Base-by-base conservation (phyloP, 2,329 filamentous ascomycete species). In the Stagonosporopsis rhizophila region DNA sequence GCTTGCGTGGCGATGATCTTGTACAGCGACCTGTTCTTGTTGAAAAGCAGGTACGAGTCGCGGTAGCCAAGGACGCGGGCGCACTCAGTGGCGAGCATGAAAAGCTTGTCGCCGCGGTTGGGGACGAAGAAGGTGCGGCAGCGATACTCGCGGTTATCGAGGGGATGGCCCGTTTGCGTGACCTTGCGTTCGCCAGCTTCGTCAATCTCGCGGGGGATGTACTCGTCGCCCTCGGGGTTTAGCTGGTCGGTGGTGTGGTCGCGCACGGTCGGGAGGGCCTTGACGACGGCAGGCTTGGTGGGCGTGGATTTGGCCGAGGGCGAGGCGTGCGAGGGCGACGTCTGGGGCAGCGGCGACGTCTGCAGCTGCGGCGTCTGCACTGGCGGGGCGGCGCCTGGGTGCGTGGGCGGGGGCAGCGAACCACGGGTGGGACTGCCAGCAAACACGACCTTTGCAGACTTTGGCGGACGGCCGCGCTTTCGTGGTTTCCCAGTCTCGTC, bases 21-120 rank as follows among this genome's bases (percentile, higher is more conserved):
- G 83, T 86, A 96, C 8, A 99, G 82, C 2, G 95, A 98, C 64
- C 94, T 85, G 76, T 99, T 98, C 80, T 98, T 97, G 84, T 98
- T 98, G 82, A 99, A 99, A 15, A 99, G 81, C 32, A 99, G 83
- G 75, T 99, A 99, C n/a, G 93, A 97, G 76, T 99, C 95, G 59
- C 95, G 86, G 75, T 99, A 99, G 42, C 92, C 91, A 20, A 98
- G 82, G 4, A 97, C 92, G 64, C 95, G 87, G 22, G 95, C 95
- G 74, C 95, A 98, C 78, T 99, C 95, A 15, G 95, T 99, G 32
- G 95, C 95, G 48, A 99, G 86, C 95, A 99, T 99, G 79, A 98
- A 99, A 6, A 98, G 85, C 78, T 97, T 97, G 64, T 96, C 89
- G 25, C 91, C 92, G 66, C 95, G 85, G 69, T 96, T 89, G 17